Percentiles rank a stretch among this genome's conserved stretches.
Conservation (phyloP, 176 grass and related monocot genomes). For the Carex scoparia region DNA sequence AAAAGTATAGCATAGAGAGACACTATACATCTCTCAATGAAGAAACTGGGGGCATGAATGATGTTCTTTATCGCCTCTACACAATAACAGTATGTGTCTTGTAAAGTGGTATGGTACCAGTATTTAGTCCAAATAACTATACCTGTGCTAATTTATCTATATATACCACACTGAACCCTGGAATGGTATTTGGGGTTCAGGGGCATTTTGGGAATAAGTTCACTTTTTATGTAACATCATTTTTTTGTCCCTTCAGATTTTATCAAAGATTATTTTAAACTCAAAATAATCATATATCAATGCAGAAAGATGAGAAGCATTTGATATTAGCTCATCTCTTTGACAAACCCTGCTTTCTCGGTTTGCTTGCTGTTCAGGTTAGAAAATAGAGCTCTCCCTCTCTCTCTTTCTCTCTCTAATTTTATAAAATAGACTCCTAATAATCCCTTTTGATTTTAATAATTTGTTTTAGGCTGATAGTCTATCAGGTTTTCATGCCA, state of each 20-base stretch:
- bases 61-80: conserved; percentile 92
- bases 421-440: not conserved
- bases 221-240: not conserved
- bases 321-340: conserved; percentile 82
- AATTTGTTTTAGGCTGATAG: conserved; percentile 55
- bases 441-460: not conserved
- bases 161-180: not conserved
- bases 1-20: conserved; percentile 68
- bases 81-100: conserved; percentile 52
- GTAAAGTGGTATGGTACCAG: not conserved
- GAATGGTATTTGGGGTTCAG: not conserved
- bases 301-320: conserved; percentile 76
- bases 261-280: not conserved
- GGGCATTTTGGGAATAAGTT: not conserved
- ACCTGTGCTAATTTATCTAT: not conserved
- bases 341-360: conserved; percentile 94
- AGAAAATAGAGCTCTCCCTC: not conserved
- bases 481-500: conserved; percentile 75
- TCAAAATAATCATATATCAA: not conserved
- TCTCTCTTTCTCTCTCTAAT: not conserved
- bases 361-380: conserved; percentile 84
- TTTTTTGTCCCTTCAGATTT: not conserved
- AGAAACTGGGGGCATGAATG: conserved; percentile 98
- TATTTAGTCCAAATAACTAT: not conserved
- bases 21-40: conserved; percentile 91